Conservation (phyloP, 352 stramenopile species). For the Phytopythium montanum region DNA sequence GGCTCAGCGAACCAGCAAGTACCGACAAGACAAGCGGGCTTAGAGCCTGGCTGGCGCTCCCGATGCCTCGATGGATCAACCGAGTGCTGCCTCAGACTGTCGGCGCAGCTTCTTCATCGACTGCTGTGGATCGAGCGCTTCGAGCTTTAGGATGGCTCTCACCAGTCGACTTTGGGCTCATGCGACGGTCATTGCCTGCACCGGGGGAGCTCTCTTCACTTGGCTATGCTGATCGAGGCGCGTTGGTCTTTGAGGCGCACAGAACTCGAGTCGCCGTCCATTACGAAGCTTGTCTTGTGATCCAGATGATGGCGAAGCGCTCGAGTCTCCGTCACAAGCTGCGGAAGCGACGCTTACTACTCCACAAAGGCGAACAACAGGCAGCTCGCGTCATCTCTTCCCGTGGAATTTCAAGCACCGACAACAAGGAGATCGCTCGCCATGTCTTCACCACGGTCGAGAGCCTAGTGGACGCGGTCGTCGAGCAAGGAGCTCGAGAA, state of each 20-base stretch:
- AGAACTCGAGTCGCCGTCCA: constrained; percentile 17
- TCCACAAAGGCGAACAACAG: not conserved
- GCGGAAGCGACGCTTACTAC: constrained; percentile 16
- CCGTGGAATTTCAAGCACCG: not conserved
- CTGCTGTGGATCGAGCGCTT: constrained; percentile 3
- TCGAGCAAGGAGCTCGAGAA: not conserved
- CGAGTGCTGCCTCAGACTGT: constrained; percentile 9
- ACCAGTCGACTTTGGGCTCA: constrained; percentile 28
- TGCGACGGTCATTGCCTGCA: constrained; percentile 9
- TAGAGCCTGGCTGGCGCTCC: constrained; percentile 36
- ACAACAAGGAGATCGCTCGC: not conserved
- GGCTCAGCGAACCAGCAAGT: not conserved
- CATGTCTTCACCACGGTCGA: not conserved
- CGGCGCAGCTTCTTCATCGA: not conserved
- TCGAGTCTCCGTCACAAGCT: not conserved
- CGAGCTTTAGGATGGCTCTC: constrained; percentile 16
- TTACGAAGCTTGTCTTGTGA: constrained; percentile 20
- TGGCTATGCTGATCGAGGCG: constrained; percentile 29
- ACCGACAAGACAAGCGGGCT: constrained; percentile 8
- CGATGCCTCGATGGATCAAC: constrained; percentile 32
- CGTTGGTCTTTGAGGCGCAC: constrained; percentile 44
- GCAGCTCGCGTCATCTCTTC: not conserved
- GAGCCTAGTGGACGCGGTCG: not conserved
- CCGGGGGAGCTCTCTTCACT: constrained; percentile 18
- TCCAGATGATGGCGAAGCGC: constrained; percentile 25